Evolutionary conservation across 2,329 filamentous ascomycete species (phyloP).

Genomic region (Hypoxylon sp.): DNA sequence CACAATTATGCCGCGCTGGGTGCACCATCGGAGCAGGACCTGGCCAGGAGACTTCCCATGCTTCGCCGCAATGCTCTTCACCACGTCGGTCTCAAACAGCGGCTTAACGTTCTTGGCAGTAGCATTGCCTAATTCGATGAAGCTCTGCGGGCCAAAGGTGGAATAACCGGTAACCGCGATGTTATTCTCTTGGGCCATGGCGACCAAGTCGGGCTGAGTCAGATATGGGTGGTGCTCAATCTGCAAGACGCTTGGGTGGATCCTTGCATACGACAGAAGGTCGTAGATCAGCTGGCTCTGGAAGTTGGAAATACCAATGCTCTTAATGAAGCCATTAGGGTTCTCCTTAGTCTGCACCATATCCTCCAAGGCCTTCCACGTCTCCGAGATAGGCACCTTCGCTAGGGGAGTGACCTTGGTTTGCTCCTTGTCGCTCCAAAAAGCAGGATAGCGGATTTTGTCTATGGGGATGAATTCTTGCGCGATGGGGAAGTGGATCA

Average conservation of each 20-base stretch:
- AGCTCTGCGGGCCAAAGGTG: conserved; percentile 69
- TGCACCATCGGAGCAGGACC: conserved; percentile 75
- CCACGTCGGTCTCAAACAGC: conserved; percentile 54
- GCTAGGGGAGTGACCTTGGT: conserved; percentile 61
- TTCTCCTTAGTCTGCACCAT: conserved; percentile 70
- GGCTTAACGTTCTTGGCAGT: conserved; percentile 48
- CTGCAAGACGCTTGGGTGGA: conserved; percentile 82
- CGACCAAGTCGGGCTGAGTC: conserved; percentile 67
- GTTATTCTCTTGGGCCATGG: conserved; percentile 67
- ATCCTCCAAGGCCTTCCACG: conserved; percentile 83
- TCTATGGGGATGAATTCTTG: conserved; percentile 60
- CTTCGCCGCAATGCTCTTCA: conserved; percentile 68
- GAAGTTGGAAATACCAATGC: conserved; percentile 89
- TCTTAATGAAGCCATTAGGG: conserved; percentile 74
- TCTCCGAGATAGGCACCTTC: conserved; percentile 82
- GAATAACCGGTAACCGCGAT: conserved; percentile 74
- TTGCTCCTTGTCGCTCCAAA: conserved; percentile 59
- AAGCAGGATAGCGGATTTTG: conserved; percentile 57
- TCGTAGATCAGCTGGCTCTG: conserved; percentile 82
- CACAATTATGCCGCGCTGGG: conserved; percentile 71
- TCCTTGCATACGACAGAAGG: conserved; percentile 80
- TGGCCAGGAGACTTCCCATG: conserved; percentile 72
- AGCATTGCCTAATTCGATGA: conserved; percentile 50
- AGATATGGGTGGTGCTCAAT: conserved; percentile 90
- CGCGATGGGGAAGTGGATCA: conserved; percentile 73